Base-by-base conservation (phyloP, 495 filamentous ascomycete genomes). In the Acidiella bohemica region DNA sequence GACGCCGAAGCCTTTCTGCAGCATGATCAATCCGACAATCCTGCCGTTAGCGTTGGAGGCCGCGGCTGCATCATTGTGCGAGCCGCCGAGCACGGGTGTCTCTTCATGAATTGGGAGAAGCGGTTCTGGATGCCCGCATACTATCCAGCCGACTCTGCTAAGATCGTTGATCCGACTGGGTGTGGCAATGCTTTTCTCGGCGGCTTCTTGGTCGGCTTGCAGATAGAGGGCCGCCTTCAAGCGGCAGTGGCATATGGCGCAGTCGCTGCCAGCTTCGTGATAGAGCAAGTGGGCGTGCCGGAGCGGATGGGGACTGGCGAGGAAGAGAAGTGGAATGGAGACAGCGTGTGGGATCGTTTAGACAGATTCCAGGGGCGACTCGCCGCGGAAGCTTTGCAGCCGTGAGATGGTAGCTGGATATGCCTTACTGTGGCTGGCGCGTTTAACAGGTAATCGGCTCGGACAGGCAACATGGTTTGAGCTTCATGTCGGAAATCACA, bases 121-220 rank as follows among this genome's bases (percentile, higher is more conserved):
- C 16, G 49, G 39, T 7, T 2, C 37, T 64, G 61, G 67, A 51
- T 77, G 32, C 71, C 71, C 11, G 67, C 73, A n/a, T 62, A 54
- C 33, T 72, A 71, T 55, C 66, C 73, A 46, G 59, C 64, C 37
- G 59, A 61, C 17, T 40, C 42, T 21, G 39, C 50, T 4, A 68
- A 67, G 36, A 81, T 95, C 7, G 65, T 90, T 12, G 88, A 96
- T 57, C 84, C 87, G 1, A 96, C 88, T 0, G 88, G 88, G n/a
- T 90, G 85, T 13, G 88, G 88, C 0, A 96, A 96, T 56, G 76
- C 80, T 0, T 96, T 93, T 53, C 65, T 95, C 1, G 88, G 88
- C 6, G 88, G 71, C 5, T 54, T 93, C 18, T 67, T 74, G 1
- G 73, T 88, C 16, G 84, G 78, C 2, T 61, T 92, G 50, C 74